Evolutionary conservation across 768 basidiomycete genomes (phyloP), one percentile per base, ranked within the genome.

Genomic region (Boletus fagicola): DNA sequence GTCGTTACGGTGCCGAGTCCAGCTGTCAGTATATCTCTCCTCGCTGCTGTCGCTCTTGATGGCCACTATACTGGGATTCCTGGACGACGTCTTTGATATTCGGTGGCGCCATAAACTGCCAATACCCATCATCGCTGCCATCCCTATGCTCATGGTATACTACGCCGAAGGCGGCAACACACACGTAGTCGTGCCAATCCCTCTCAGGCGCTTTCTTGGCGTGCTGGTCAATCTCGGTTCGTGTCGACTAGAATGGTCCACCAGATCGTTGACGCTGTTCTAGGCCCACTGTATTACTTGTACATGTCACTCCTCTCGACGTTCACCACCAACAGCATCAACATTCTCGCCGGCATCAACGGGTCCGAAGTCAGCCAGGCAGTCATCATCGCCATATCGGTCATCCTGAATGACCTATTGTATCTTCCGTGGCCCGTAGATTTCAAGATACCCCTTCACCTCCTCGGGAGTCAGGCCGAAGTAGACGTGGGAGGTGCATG

Each of bases 61-160:
- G 43, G 95, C 97, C 0, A 95, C 94, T 0, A 80, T 98, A 58
- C 84, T 99, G 9, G 97, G 97, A 33, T 96, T 99, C 69, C 78
- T 98, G 45, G 97, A 99, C 66, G 97, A 99, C 72, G 83, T 98
- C 5, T 99, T 98, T 64, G 97, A 99, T 70, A 98, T 99, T 62
- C 86, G 97, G 18, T 99, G 97, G 97, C 77, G 97, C 56, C 94
- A 98, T 74, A 99, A 99, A 72, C 76, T 99, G 13, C 97, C 97
- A 0, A 95, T 99, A 53, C 97, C 97, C 0, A 83, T 99, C 68
- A 90, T 99, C 59, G 96, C 94, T 0, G 91, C 92, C 22, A 90
- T 99, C 16, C 97, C 97, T 3, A 81, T 98, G 20, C 79, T 99
- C 26, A 88, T 98, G 77, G 96, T 98, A 10, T 99, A 98, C 74